A percentile compares a stretch with the other conserved stretches of the same genome.
Evolutionary conservation across 176 grass and related monocot genomes (phyloP).

Genomic region (Lolium multiflorum): DNA sequence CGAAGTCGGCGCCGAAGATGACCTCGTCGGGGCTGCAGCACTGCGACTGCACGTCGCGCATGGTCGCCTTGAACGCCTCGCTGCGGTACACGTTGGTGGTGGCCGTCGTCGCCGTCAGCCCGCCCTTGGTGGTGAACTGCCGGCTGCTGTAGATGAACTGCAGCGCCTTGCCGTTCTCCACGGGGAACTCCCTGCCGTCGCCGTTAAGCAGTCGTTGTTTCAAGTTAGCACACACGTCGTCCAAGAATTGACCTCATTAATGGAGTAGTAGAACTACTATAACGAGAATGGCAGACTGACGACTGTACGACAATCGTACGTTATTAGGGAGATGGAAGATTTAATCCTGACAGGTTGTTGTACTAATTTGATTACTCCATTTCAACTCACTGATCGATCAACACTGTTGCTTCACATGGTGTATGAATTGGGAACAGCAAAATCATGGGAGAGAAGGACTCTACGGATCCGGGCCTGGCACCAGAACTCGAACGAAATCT

Average conservation of each 20-base stretch:
- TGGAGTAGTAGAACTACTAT: neutral
- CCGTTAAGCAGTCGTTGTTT: neutral
- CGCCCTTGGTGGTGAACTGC: constrained; percentile 72
- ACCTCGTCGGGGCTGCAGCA: constrained; percentile 77
- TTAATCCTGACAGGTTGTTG: neutral
- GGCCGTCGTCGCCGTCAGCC: constrained; percentile 72
- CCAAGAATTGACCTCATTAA: constrained; percentile 12
- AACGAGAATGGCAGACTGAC: neutral
- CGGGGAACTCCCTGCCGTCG: constrained; percentile 70
- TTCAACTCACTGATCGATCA: constrained; percentile 1
- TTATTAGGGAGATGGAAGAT: neutral
- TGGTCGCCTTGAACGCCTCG: constrained; percentile 65
- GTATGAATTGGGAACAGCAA: neutral
- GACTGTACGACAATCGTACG: neutral
- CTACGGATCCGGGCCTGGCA: neutral
- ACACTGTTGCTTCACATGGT: neutral
- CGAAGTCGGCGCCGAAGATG: constrained; percentile 79
- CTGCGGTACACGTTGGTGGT: constrained; percentile 88
- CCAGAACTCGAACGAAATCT: neutral
- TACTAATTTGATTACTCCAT: neutral
- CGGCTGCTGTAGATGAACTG: constrained; percentile 94
- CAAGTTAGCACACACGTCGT: neutral
- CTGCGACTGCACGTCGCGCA: constrained; percentile 76
- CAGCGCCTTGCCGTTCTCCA: constrained; percentile 77
- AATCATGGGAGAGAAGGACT: constrained; percentile 23